These are phyloP conservation scores for Hypomyces rosellus DNA, from an alignment of 2,329 filamentous ascomycete genomes.

Conservation along the genomic window DNA sequence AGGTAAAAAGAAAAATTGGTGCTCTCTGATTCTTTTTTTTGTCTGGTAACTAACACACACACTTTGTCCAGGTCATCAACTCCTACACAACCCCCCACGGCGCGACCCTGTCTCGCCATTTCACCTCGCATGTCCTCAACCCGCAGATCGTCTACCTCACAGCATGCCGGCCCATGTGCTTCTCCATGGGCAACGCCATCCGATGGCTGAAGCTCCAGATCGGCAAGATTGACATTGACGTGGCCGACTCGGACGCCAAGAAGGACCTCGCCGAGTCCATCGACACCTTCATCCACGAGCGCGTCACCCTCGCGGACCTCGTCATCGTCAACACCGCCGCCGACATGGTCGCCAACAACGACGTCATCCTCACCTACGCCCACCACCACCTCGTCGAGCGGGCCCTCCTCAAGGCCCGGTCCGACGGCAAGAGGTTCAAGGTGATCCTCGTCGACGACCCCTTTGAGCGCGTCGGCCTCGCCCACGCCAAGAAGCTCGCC, in stretches of 20 bases:
- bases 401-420: conserved; percentile 66
- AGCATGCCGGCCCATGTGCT: conserved; percentile 89
- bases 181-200: conserved; percentile 95
- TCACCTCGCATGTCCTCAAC: conserved; percentile 84
- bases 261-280: conserved; percentile 71
- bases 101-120: conserved; percentile 80
- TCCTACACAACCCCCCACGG: conserved; percentile 85
- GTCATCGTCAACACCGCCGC: conserved; percentile 75
- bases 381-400: conserved; percentile 82
- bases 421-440: conserved; percentile 66
- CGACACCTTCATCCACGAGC: conserved; percentile 84
- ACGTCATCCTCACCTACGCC: conserved; percentile 81
- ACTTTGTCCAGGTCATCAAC: conserved; percentile 63
- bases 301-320: conserved; percentile 78
- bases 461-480: conserved; percentile 45
- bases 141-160: conserved; percentile 94
- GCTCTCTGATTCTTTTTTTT: conserved; percentile 1
- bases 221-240: conserved; percentile 80
- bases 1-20: conserved; percentile 58
- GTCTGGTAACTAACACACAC: background rate
- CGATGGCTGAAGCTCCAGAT: conserved; percentile 91
- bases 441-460: conserved; percentile 78
- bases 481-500: conserved; percentile 61
- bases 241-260: conserved; percentile 77
- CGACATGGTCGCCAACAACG: conserved; percentile 68